Percentiles rank a stretch among this genome's conserved stretches.
Conservation (phyloP, 2,329 filamentous ascomycete species). For the Nothophoma quercina region DNA sequence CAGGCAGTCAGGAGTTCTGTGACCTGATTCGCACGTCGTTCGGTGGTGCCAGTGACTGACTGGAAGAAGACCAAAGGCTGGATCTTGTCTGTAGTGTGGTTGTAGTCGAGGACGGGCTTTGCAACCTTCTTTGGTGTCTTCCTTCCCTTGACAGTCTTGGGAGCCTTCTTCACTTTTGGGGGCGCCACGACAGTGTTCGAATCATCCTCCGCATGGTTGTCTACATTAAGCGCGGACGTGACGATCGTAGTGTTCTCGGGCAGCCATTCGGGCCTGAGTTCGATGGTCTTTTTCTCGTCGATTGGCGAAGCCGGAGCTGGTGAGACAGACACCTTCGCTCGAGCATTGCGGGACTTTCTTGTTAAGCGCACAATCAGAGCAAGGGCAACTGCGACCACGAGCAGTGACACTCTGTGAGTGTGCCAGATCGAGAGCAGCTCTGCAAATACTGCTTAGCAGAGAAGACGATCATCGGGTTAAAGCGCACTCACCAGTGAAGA, state of each 20-base stretch:
- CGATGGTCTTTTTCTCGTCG: slow-evolving; percentile 41
- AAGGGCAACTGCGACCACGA: slow-evolving; percentile 42
- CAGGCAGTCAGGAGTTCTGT: slow-evolving; percentile 61
- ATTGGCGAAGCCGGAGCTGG: slow-evolving; percentile 42
- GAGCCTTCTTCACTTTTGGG: slow-evolving; percentile 39
- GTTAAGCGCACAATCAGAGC: slow-evolving; percentile 40
- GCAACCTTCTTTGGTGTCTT: slow-evolving; percentile 32
- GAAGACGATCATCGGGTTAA: too few relatives aligned
- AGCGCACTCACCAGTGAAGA: slow-evolving; percentile 17
- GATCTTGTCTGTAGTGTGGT: slow-evolving; percentile 56
- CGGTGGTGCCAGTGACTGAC: slow-evolving; percentile 84
- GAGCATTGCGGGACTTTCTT: slow-evolving; percentile 34
- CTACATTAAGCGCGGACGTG: slow-evolving; percentile 29
- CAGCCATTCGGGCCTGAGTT: slow-evolving; percentile 46
- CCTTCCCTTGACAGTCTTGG: slow-evolving; percentile 51
- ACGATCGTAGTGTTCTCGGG: slow-evolving; percentile 42
- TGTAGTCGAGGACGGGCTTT: slow-evolving; percentile 29
- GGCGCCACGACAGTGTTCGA: slow-evolving; percentile 26
- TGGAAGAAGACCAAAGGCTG: slow-evolving; percentile 88
- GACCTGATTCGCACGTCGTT: slow-evolving; percentile 73
- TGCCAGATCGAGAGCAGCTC: slow-evolving; percentile 50
- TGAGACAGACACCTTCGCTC: slow-evolving; percentile 40
- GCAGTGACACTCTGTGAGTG: slow-evolving; percentile 42
- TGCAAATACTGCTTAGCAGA: slow-evolving; percentile 11
- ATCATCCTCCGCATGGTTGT: slow-evolving; percentile 42